Conservation (phyloP, 2,329 filamentous ascomycete genomes). For the Fusarium sp. region DNA sequence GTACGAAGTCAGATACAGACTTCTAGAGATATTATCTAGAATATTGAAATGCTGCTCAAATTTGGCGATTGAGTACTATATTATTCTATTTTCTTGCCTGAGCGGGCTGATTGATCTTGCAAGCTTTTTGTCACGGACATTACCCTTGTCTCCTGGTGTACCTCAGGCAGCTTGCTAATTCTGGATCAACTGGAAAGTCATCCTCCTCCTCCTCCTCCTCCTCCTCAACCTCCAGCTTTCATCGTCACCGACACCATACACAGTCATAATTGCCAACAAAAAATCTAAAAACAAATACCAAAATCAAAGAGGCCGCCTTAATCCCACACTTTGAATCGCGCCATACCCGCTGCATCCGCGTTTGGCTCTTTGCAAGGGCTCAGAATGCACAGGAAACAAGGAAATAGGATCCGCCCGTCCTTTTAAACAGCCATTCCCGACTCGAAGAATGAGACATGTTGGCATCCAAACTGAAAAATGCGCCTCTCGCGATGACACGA, state of each 20-base stretch:
- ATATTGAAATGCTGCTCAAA: too few species aligned
- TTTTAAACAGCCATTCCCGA: slow-evolving; percentile 35
- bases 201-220: not conserved
- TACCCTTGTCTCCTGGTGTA: too few species aligned
- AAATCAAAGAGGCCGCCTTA: slow-evolving; percentile 21
- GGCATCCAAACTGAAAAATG: slow-evolving; percentile 39
- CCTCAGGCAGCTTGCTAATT: too few species aligned
- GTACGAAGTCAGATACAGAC: too few species aligned
- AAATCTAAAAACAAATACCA: not conserved
- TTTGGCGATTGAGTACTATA: too few species aligned
- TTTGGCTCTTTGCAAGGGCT: slow-evolving; percentile 3
- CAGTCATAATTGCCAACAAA: slow-evolving; percentile 10
- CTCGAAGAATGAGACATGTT: slow-evolving; percentile 40
- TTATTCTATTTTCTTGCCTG: too few species aligned
- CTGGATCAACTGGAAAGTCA: too few species aligned
- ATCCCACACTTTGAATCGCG: slow-evolving; percentile 29
- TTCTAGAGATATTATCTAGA: too few species aligned
- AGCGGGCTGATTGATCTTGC: too few species aligned
- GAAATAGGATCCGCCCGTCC: slow-evolving; percentile 13
- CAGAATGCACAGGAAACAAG: slow-evolving; percentile 28
- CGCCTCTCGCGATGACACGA: slow-evolving; percentile 29
- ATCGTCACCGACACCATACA: slow-evolving; percentile 1
- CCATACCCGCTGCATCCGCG: slow-evolving; percentile 34
- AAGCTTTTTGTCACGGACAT: too few species aligned
- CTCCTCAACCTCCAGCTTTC: not conserved